Evolutionary conservation across 306 rosid species (phyloP).

Genomic region (Corylus avellana): DNA sequence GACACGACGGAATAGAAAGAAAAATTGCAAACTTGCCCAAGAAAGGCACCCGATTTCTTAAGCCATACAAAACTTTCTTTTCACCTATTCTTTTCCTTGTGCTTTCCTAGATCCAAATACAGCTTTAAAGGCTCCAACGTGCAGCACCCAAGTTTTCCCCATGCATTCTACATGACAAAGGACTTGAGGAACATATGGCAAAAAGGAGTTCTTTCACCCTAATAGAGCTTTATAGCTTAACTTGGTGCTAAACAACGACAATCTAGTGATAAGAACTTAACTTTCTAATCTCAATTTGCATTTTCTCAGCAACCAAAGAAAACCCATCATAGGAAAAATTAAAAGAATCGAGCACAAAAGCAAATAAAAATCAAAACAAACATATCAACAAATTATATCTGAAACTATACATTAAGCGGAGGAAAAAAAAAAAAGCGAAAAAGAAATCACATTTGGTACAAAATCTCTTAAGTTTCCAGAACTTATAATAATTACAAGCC

Average conservation of each 20-base stretch:
- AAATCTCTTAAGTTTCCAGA: conserved; percentile 10
- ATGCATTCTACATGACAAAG: background rate
- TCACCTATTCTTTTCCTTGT: background rate
- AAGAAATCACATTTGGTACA: conserved; percentile 9
- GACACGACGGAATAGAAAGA: background rate
- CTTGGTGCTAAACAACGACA: background rate
- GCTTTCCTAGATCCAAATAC: background rate
- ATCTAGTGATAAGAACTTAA: background rate
- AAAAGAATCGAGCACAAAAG: background rate
- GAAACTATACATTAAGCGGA: conserved; percentile 4
- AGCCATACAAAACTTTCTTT: background rate
- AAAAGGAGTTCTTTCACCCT: background rate
- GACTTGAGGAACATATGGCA: background rate
- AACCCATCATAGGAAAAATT: background rate
- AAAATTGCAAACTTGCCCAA: background rate
- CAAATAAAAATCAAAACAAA: background rate
- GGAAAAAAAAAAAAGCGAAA: background rate
- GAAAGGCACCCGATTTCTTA: background rate
- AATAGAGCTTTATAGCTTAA: background rate
- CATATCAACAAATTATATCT: background rate
- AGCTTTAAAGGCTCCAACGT: background rate
- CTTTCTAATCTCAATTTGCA: background rate
- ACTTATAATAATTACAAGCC: conserved; percentile 31
- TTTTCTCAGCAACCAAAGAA: background rate
- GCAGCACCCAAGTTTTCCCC: background rate